These are phyloP conservation scores for Suzukiozyma palmioleophila DNA, from an alignment of 1,139 yeast species.

Conservation along the genomic window DNA sequence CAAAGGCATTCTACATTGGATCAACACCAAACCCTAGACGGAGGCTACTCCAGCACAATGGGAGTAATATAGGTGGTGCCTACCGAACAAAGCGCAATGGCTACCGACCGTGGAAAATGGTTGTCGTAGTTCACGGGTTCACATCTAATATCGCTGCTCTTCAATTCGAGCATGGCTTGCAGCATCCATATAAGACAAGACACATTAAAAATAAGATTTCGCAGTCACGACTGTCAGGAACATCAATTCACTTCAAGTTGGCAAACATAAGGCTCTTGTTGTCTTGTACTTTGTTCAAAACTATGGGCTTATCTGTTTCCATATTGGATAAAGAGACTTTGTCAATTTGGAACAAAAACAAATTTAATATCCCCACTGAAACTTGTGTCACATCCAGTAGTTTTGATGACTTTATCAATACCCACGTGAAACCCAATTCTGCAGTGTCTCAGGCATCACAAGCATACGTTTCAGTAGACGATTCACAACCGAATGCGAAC, in stretches of 20 bases:
- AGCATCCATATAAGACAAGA: conserved; percentile 63
- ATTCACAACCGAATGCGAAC: no score
- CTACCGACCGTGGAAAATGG: conserved; percentile 72
- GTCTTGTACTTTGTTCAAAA: conserved; percentile 33
- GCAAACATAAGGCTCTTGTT: conserved; percentile 50
- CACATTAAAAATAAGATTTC: conserved; percentile 39
- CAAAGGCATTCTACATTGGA: conserved; percentile 63
- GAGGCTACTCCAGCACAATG: conserved; percentile 75
- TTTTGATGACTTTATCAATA: conserved; percentile 10
- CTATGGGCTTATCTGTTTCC: conserved; percentile 36
- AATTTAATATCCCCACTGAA: conserved; percentile 18
- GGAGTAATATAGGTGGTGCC: conserved; percentile 64
- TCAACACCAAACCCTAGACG: conserved; percentile 72
- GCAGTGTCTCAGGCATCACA: no score
- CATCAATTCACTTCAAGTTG: conserved; percentile 41
- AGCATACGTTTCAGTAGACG: no score
- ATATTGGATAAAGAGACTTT: conserved; percentile 29
- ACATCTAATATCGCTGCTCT: conserved; percentile 68
- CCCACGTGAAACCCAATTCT: no score
- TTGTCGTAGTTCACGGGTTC: conserved; percentile 60
- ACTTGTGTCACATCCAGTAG: conserved; percentile 9
- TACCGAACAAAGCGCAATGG: conserved; percentile 52
- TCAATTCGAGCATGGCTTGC: conserved; percentile 78
- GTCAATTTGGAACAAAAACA: conserved; percentile 25
- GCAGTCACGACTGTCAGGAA: conserved; percentile 25